A percentile compares a stretch with the other conserved stretches of the same genome.
These are phyloP conservation scores for Syzygium grande DNA, from an alignment of 345 rosid species.

Conservation along the genomic window DNA sequence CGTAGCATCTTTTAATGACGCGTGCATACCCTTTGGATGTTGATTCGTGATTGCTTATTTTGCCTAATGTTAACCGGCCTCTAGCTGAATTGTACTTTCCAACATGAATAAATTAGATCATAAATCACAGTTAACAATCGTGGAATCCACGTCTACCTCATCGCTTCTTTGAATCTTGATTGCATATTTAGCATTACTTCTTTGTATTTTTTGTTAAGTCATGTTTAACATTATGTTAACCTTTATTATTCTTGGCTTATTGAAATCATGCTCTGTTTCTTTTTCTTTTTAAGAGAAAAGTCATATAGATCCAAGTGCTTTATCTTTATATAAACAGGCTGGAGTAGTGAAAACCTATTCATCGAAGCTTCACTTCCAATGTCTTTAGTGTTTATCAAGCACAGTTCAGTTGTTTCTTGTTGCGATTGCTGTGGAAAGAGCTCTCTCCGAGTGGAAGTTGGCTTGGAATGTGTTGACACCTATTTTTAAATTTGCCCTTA, in stretches of 20 bases:
- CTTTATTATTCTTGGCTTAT: not conserved
- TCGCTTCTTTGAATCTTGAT: not conserved
- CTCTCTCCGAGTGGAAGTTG: constrained; percentile 12
- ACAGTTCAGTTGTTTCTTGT: constrained; percentile 9
- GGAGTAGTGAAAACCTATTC: constrained; percentile 6
- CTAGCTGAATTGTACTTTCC: not conserved
- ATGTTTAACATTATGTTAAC: not conserved
- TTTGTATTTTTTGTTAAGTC: not conserved
- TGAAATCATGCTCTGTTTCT: not conserved
- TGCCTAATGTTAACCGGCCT: not conserved
- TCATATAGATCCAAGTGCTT: no score
- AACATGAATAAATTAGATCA: not conserved
- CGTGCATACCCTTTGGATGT: not conserved
- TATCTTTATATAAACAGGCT: not conserved
- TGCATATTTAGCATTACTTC: not conserved
- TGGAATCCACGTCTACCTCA: not conserved
- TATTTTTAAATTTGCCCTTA: no score
- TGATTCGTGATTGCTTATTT: not conserved
- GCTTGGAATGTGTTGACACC: no score
- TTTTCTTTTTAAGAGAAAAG: not conserved
- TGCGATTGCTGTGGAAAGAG: constrained; percentile 13
- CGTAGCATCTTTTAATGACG: not conserved
- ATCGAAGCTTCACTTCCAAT: constrained; percentile 12
- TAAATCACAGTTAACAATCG: not conserved
- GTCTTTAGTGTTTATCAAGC: constrained; percentile 11